Evolutionary conservation across 352 stramenopile species (phyloP).

Genomic region (Globisporangium canariense): DNA sequence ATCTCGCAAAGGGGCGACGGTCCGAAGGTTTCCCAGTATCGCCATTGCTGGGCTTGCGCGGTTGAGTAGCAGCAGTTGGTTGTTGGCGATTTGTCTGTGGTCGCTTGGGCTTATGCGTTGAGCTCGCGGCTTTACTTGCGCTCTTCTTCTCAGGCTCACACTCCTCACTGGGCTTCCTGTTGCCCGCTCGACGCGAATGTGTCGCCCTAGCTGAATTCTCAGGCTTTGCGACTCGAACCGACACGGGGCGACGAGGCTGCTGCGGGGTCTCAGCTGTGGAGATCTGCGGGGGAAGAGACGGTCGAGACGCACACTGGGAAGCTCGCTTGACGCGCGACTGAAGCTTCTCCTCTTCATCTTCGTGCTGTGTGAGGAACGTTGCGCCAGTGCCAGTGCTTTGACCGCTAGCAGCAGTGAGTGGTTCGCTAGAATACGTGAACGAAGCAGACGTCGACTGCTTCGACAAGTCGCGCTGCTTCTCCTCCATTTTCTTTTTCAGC

Average conservation of each 20-base stretch:
- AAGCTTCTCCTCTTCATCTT: constrained; percentile 33
- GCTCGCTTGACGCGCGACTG: not conserved
- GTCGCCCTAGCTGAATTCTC: not conserved
- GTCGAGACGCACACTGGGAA: not conserved
- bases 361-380: constrained; percentile 44
- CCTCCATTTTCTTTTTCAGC: constrained; percentile 40
- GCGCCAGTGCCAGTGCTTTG: not conserved
- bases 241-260: constrained; percentile 8
- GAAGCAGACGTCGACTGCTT: not conserved
- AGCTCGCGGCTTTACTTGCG: not conserved
- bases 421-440: not conserved
- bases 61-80: not conserved
- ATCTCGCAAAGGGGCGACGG: constrained; percentile 5
- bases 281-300: not conserved
- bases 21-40: not conserved
- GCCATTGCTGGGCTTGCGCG: constrained; percentile 6
- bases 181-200: not conserved
- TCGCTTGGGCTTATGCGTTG: not conserved
- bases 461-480: constrained; percentile 2
- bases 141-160: not conserved
- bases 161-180: not conserved
- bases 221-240: constrained; percentile 2
- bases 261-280: not conserved
- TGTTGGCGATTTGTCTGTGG: not conserved
- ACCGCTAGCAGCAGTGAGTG: not conserved